A percentile compares a stretch with the other conserved stretches of the same genome.
phyloP scores from a whole-genome alignment of 192 early-diverging fungal species.

The Linderina pennispora region DNA sequence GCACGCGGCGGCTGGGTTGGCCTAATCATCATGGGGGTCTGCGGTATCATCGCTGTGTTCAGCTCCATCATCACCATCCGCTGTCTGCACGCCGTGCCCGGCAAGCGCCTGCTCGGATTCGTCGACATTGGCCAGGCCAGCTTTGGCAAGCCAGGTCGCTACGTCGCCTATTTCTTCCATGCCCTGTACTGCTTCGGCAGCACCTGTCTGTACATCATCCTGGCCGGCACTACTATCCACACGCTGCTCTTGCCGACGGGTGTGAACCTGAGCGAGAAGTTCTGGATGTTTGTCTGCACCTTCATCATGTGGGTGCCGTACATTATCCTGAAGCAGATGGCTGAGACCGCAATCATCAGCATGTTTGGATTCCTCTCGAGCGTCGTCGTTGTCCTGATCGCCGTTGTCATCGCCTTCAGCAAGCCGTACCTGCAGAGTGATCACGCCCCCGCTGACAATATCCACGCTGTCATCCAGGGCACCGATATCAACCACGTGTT shows the following conservation, averaged over 20 bases:
- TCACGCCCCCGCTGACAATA: background rate
- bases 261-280: slow-evolving; percentile 20
- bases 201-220: slow-evolving; percentile 54
- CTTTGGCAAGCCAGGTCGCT: slow-evolving; percentile 52
- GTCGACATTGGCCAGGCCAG: slow-evolving; percentile 53
- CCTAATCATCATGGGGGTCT: slow-evolving; percentile 50
- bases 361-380: slow-evolving; percentile 59
- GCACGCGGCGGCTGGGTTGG: slow-evolving; percentile 61
- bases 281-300: slow-evolving; percentile 56
- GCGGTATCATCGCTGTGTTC: slow-evolving; percentile 55
- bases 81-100: slow-evolving; percentile 55
- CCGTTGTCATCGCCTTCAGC: slow-evolving; percentile 18
- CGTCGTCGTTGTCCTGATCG: slow-evolving; percentile 53
- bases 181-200: slow-evolving; percentile 52
- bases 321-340: slow-evolving; percentile 59
- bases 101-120: slow-evolving; percentile 41
- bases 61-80: slow-evolving; percentile 56
- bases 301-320: slow-evolving; percentile 55
- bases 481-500: slow-evolving; percentile 11
- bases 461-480: slow-evolving; percentile 36
- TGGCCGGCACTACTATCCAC: slow-evolving; percentile 55
- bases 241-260: slow-evolving; percentile 30
- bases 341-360: slow-evolving; percentile 60
- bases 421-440: background rate
- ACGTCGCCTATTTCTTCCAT: slow-evolving; percentile 47